These are phyloP conservation scores for Xerocomus brunneocitrinus DNA, from an alignment of 768 basidiomycete genomes.

Conservation along the genomic window DNA sequence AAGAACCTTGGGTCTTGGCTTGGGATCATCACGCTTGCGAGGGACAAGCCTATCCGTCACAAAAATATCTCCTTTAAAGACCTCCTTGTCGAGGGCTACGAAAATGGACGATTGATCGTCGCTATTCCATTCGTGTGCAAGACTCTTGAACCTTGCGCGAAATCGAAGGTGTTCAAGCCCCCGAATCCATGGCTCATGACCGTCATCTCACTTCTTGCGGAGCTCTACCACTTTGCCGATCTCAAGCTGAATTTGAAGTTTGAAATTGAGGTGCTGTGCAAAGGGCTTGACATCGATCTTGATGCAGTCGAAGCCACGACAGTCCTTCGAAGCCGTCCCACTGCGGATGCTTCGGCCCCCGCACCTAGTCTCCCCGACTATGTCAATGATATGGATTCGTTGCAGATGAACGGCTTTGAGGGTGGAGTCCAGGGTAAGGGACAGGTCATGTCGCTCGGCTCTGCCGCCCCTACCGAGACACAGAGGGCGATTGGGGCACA, in stretches of 20 bases:
- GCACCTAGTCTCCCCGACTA: constrained; percentile 73
- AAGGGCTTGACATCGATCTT: constrained; percentile 82
- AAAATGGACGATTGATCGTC: constrained; percentile 83
- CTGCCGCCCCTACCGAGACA: constrained; percentile 55
- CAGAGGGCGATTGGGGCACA: constrained; percentile 70
- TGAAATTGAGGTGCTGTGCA: constrained; percentile 97
- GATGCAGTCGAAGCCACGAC: constrained; percentile 80
- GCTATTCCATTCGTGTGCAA: constrained; percentile 99
- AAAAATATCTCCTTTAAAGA: constrained; percentile 96
- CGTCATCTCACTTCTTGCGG: constrained; percentile 83
- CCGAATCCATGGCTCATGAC: constrained; percentile 99
- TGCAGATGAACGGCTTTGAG: constrained; percentile 73
- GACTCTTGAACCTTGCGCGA: constrained; percentile 83
- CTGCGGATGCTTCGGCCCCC: constrained; percentile 44
- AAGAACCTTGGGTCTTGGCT: constrained; percentile 97
- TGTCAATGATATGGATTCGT: constrained; percentile 71
- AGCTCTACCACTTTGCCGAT: constrained; percentile 96
- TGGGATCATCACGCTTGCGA: constrained; percentile 87
- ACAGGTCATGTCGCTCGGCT: constrained; percentile 59
- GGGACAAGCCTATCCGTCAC: constrained; percentile 88
- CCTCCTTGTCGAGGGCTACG: constrained; percentile 92
- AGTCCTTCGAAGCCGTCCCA: constrained; percentile 73
- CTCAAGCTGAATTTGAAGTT: constrained; percentile 96
- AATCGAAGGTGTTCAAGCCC: constrained; percentile 89
- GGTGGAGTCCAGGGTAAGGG: constrained; percentile 47